These are phyloP conservation scores for Starmerella kuoi DNA, from an alignment of 805 yeast species.

Conservation along the genomic window DNA sequence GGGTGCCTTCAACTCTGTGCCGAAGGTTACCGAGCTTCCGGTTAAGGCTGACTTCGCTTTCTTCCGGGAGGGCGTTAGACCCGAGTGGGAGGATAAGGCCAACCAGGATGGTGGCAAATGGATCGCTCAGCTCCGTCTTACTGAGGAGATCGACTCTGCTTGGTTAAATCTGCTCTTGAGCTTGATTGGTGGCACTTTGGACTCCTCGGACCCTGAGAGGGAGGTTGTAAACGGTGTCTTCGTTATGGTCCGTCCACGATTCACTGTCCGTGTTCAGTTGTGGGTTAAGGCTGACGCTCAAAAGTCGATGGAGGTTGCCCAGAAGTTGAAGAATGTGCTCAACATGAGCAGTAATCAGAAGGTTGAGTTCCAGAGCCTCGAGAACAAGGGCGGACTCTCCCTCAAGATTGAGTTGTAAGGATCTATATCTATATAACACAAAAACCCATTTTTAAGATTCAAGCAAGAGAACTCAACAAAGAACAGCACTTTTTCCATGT, in stretches of 20 bases:
- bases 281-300: conserved; percentile 72
- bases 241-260: conserved; percentile 71
- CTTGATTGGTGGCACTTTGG: conserved; percentile 91
- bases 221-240: conserved; percentile 91
- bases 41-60: conserved; percentile 86
- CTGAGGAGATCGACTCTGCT: conserved; percentile 60
- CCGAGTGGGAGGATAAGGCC: conserved; percentile 94
- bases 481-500: no score
- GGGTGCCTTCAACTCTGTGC: conserved; percentile 92
- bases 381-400: conserved; percentile 12
- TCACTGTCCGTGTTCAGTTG: conserved; percentile 62
- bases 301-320: conserved; percentile 58
- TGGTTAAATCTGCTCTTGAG: conserved; percentile 69
- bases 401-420: conserved; percentile 18
- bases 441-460: no score
- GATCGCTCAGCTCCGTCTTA: conserved; percentile 53
- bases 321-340: conserved; percentile 73
- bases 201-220: conserved; percentile 58
- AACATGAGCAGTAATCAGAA: conserved; percentile 55
- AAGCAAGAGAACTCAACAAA: no score
- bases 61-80: conserved; percentile 85
- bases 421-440: background rate
- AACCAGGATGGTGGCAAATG: conserved; percentile 92
- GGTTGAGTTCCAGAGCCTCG: conserved; percentile 66
- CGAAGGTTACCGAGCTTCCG: conserved; percentile 83